Evolutionary conservation across 257 asterid genomes (phyloP).

Genomic region (Solanum paucissectum): DNA sequence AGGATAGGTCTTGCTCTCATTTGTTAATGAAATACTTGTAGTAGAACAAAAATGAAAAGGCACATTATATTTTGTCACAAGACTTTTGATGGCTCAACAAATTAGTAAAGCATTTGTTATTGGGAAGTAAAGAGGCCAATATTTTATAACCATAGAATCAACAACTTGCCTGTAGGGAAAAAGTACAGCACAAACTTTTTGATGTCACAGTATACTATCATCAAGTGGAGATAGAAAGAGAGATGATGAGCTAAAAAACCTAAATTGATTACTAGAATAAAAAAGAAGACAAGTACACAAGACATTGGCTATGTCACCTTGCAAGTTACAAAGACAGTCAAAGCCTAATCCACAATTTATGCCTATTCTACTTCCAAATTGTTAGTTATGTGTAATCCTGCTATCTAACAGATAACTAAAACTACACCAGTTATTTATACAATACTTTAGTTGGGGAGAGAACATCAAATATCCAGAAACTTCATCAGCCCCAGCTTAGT

Average conservation of each 20-base stretch:
- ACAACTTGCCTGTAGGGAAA: not conserved
- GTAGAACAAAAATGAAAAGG: not conserved
- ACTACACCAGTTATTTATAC: not conserved
- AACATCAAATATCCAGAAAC: not conserved
- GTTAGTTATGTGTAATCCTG: not conserved
- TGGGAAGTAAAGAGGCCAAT: not conserved
- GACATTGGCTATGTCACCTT: not conserved
- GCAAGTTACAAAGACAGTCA: not conserved
- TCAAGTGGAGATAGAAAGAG: not conserved
- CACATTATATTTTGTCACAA: not conserved
- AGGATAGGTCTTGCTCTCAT: not conserved
- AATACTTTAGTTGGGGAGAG: not conserved
- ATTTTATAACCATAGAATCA: not conserved
- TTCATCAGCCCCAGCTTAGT: not conserved
- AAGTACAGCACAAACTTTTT: not conserved
- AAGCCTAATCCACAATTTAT: not conserved
- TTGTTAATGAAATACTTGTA: not conserved
- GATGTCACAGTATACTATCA: not conserved
- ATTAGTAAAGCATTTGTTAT: not conserved
- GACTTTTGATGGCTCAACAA: not conserved
- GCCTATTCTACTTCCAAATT: not conserved
- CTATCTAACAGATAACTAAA: not conserved
- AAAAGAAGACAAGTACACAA: not conserved
- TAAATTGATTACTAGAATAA: not conserved
- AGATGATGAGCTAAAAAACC: constrained; percentile 6